Base-by-base conservation (phyloP, 129 eudicot species). In the Arctium minus region DNA sequence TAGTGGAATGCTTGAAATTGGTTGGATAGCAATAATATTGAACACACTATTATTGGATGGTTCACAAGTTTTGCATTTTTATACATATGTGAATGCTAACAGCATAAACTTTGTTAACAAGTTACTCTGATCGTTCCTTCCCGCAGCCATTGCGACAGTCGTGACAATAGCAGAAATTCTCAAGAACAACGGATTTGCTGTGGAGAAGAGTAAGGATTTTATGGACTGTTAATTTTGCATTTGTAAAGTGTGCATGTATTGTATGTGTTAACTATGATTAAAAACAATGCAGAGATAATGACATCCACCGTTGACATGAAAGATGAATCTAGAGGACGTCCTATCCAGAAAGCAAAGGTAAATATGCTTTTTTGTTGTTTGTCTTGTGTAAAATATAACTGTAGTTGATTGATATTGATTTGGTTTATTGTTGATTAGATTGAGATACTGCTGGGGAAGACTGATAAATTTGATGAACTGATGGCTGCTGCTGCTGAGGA, bases 71-170 rank as follows among this genome's bases (percentile, higher is more conserved):
- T 60, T 60, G 29, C 68, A 60, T 60, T 60, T 22, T 60, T 60
- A 29, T 46, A 30, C 6, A 44, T 29, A 35, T 35, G 65, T 31
- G 80, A 68, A 87, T 78, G 9, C 15, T 1, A 8, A 37, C 6
- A 4, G 6, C 40, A 37, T 10, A 11, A 46, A 46, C 13, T 46
- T 46, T 11, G 56, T 46, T 46, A 1, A 46, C 17, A 60, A 70
- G 29, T 38, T 71, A 35, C 35, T 75, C 42, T 72, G 73, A 69
- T 82, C 76, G 75, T 72, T 8, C 75, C 1, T 90, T 8, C 75
- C 1, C 89, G 88, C 94, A 94, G 98, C 97, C 65, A 92, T 94
- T 76, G 91, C 97, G 5, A 94, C 97, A 4, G 98, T 92, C 48
- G 97, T 94, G 62, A 89, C 91, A 6, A 73, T 94, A 79, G 94